Percentiles rank a stretch among this genome's conserved stretches.
phyloP scores from a whole-genome alignment of 2,329 filamentous ascomycete species.

The Exophiala lecanii-corni region DNA sequence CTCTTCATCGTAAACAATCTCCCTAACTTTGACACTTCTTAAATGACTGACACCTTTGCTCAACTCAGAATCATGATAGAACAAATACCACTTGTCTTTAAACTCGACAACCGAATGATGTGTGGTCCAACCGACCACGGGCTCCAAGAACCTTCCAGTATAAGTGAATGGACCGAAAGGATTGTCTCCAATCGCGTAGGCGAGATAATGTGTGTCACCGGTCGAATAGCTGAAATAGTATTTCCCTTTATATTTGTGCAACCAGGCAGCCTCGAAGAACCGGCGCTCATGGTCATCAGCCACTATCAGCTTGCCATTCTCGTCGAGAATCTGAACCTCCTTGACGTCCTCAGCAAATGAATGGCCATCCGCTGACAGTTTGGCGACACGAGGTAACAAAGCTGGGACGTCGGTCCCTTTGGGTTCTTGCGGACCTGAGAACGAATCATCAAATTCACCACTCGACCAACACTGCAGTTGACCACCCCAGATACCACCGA shows the following conservation, averaged over 20 bases:
- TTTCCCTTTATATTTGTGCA: slow-evolving; percentile 64
- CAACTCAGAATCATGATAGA: slow-evolving; percentile 69
- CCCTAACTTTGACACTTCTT: slow-evolving; percentile 67
- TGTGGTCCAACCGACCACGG: slow-evolving; percentile 75
- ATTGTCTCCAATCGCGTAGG: slow-evolving; percentile 60
- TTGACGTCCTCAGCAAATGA: slow-evolving; percentile 51
- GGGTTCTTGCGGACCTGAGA: slow-evolving; percentile 57
- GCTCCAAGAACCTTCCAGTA: slow-evolving; percentile 65
- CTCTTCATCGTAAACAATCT: slow-evolving; percentile 45
- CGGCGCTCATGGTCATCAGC: slow-evolving; percentile 67
- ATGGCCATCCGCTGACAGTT: slow-evolving; percentile 62
- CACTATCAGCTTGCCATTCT: slow-evolving; percentile 53
- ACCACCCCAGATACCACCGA: slow-evolving; percentile 75
- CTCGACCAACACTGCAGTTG: slow-evolving; percentile 68
- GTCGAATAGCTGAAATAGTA: slow-evolving; percentile 79
- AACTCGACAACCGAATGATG: slow-evolving; percentile 77
- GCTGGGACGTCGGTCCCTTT: slow-evolving; percentile 52
- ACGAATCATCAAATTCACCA: slow-evolving; percentile 49
- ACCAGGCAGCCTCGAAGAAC: slow-evolving; percentile 78
- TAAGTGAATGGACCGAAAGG: slow-evolving; percentile 72
- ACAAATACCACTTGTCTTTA: slow-evolving; percentile 66
- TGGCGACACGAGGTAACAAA: slow-evolving; percentile 62
- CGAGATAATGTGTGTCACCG: slow-evolving; percentile 70
- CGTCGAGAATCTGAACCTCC: slow-evolving; percentile 61
- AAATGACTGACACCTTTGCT: slow-evolving; percentile 66